Percentiles rank a stretch among this genome's conserved stretches.
Evolutionary conservation across 768 basidiomycete species (phyloP).

Genomic region (Tremella fuciformis): DNA sequence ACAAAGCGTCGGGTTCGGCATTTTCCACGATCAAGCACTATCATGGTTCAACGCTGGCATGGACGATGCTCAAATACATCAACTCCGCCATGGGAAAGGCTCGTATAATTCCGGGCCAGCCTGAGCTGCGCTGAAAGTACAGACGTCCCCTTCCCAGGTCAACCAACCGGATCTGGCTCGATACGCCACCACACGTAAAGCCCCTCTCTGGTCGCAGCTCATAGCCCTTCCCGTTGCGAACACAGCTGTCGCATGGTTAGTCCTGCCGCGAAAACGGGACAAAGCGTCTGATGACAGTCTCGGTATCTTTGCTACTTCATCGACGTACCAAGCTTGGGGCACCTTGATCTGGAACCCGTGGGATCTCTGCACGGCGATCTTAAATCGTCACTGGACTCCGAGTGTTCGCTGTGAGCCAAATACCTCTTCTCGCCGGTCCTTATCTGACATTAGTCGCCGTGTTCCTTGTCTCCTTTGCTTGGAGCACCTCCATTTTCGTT

Average conservation of each 20-base stretch:
- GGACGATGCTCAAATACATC: conserved; percentile 16
- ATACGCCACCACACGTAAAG: conserved; percentile 7
- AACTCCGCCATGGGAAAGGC: conserved; percentile 14
- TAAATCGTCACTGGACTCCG: conserved; percentile 10
- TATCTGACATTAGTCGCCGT: conserved; percentile 5
- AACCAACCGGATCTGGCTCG: conserved; percentile 15
- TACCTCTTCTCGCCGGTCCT: background rate
- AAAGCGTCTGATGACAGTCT: background rate
- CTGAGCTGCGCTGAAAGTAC: no score
- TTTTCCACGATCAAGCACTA: conserved; percentile 10
- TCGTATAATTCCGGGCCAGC: no score
- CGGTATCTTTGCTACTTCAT: conserved; percentile 9
- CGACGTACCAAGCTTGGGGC: conserved; percentile 2
- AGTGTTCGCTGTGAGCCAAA: conserved; percentile 7
- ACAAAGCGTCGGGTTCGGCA: background rate
- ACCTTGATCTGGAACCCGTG: conserved; percentile 17
- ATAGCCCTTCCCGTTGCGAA: conserved; percentile 14
- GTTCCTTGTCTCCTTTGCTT: conserved; percentile 17
- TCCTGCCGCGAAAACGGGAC: background rate
- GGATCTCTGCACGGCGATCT: conserved; percentile 7
- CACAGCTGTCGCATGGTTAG: conserved; percentile 16
- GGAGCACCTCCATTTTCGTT: conserved; percentile 13
- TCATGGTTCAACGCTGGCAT: conserved; percentile 11
- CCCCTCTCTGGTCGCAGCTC: conserved; percentile 15
- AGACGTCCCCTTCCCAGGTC: conserved; percentile 10